A percentile compares a stretch with the other conserved stretches of the same genome.
These are phyloP conservation scores for Neophaeococcomyces mojaviensis DNA, from an alignment of 2,329 filamentous ascomycete species.

Conservation along the genomic window DNA sequence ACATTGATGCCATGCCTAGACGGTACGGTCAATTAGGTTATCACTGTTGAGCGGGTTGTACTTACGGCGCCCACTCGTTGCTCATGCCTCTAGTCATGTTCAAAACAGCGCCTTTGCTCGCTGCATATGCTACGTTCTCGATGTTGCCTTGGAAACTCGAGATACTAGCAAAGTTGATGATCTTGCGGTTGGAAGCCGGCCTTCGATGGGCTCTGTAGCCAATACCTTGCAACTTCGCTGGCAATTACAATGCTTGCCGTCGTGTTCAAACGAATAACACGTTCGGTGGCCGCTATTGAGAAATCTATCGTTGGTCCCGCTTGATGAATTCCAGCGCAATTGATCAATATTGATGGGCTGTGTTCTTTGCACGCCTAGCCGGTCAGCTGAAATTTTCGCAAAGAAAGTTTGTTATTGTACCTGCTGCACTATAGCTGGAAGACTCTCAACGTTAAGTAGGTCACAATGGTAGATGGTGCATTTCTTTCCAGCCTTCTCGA, in stretches of 20 bases:
- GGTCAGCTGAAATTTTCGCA: neutral
- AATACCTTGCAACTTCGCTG: slow-evolving; percentile 4
- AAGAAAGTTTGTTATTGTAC: neutral
- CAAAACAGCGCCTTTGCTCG: slow-evolving; percentile 10
- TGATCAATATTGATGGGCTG: slow-evolving; percentile 3
- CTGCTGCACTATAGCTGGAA: neutral
- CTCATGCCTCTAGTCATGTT: slow-evolving; percentile 6
- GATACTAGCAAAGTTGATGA: slow-evolving; percentile 8
- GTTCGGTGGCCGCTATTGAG: slow-evolving; percentile 1
- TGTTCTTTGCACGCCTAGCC: neutral
- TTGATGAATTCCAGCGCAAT: slow-evolving; percentile 6
- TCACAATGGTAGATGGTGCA: slow-evolving; percentile 5
- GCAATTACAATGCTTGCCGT: slow-evolving; percentile 5
- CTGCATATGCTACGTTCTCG: slow-evolving; percentile 34
- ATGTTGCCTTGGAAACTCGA: slow-evolving; percentile 5
- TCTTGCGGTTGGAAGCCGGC: neutral
- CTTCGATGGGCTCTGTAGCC: neutral
- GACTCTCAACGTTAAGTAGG: slow-evolving; percentile 1
- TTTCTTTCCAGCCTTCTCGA: slow-evolving; percentile 5
- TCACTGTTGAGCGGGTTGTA: neutral
- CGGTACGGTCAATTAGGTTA: neutral
- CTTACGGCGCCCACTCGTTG: slow-evolving; percentile 1
- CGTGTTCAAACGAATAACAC: slow-evolving; percentile 3
- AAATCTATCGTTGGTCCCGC: slow-evolving; percentile 5
- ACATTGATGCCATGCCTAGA: slow-evolving; percentile 5